These are phyloP conservation scores for Pistacia vera DNA, from an alignment of 345 rosid species.

Conservation along the genomic window DNA sequence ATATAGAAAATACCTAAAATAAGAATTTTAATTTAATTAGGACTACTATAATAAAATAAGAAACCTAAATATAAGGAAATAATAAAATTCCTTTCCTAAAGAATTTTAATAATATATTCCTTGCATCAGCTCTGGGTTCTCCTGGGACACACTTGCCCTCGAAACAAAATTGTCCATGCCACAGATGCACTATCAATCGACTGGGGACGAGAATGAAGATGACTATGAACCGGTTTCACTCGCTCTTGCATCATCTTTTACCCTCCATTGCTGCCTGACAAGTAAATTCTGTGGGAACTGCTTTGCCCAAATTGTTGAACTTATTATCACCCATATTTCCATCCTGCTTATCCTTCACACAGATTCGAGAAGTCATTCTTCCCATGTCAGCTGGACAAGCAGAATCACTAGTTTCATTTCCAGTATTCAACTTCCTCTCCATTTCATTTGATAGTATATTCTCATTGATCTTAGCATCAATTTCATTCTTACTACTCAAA, in stretches of 20 bases:
- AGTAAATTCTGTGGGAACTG: slow-evolving; percentile 32
- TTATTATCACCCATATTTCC: slow-evolving; percentile 32
- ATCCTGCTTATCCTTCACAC: slow-evolving; percentile 29
- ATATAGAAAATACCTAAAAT: too few relatives aligned
- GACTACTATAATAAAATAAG: too few relatives aligned
- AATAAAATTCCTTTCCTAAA: too few relatives aligned
- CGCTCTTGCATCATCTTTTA: slow-evolving; percentile 15
- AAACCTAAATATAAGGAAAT: too few relatives aligned
- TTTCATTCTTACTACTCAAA: slow-evolving; percentile 3
- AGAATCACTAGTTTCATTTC: slow-evolving; percentile 31
- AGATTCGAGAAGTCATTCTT: slow-evolving; percentile 29
- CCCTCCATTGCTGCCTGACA: slow-evolving; percentile 37
- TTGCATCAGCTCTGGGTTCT: too few relatives aligned
- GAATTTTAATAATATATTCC: too few relatives aligned
- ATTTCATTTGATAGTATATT: slow-evolving; percentile 47
- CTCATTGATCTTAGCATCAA: slow-evolving; percentile 13
- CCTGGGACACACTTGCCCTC: slow-evolving; percentile 39
- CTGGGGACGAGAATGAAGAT: slow-evolving; percentile 21
- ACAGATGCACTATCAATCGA: slow-evolving; percentile 21
- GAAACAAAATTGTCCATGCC: slow-evolving; percentile 53
- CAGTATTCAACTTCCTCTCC: slow-evolving; percentile 58
- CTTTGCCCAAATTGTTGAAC: slow-evolving; percentile 21
- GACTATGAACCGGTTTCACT: slow-evolving; percentile 24
- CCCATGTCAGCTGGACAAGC: slow-evolving; percentile 24
- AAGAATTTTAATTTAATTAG: too few relatives aligned